Evolutionary conservation across 1,139 yeast genomes (phyloP).

Genomic region (Yamadazyma aaseri): DNA sequence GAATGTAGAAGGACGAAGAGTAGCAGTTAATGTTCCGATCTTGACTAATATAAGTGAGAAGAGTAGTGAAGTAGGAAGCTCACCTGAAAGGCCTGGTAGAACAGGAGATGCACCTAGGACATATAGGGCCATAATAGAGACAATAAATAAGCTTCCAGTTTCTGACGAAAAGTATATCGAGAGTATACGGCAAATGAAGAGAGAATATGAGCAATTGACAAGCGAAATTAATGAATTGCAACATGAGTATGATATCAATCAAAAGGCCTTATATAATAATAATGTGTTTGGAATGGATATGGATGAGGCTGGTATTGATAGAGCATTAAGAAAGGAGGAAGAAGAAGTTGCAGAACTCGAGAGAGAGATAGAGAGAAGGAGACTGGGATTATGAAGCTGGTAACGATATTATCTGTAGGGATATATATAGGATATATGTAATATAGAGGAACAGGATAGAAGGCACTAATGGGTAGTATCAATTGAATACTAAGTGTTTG

Average conservation of each 20-base stretch:
- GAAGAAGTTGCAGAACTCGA: conserved; percentile 33
- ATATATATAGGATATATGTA: no score
- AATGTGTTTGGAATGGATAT: conserved; percentile 16
- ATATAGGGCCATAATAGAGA: conserved; percentile 11
- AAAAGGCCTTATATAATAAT: conserved; percentile 24
- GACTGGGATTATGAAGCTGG: no score
- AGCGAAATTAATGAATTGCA: conserved; percentile 31
- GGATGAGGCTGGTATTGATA: conserved; percentile 27
- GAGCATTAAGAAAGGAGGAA: conserved; percentile 33
- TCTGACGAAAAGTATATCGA: conserved; percentile 23
- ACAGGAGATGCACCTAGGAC: conserved; percentile 7
- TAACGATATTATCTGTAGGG: no score
- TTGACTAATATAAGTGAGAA: conserved; percentile 10
- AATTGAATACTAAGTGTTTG: no score
- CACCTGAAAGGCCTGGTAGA: conserved; percentile 10
- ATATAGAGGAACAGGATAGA: neutral
- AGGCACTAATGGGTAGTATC: no score
- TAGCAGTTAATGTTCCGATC: conserved; percentile 27
- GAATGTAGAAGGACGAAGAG: conserved; percentile 15
- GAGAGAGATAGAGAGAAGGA: conserved; percentile 19
- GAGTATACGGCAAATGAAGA: conserved; percentile 20
- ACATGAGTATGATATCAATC: conserved; percentile 27
- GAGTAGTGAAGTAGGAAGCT: conserved; percentile 12
- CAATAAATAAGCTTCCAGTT: conserved; percentile 23
- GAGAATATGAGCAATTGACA: conserved; percentile 14